Conservation (phyloP, 75 land plant genomes). For the Sequoiadendron giganteum region DNA sequence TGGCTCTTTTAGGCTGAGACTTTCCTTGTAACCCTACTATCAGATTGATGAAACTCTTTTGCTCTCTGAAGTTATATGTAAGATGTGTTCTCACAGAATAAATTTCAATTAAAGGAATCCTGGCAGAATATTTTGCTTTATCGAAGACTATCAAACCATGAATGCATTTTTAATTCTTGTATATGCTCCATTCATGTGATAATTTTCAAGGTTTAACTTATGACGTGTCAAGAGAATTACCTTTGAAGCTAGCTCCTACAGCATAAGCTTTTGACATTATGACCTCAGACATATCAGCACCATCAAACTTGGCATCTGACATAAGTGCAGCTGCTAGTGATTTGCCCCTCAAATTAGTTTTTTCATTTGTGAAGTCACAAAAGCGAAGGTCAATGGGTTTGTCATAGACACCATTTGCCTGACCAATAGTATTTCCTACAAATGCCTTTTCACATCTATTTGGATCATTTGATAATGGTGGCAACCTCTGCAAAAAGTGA, state of each 20-base stretch:
- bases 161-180: not conserved
- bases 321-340: constrained; percentile 93
- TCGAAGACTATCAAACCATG: not conserved
- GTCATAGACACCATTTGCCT: constrained; percentile 98
- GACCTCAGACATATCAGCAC: constrained; percentile 97
- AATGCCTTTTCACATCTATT: constrained; percentile 86
- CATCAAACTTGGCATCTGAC: constrained; percentile 99
- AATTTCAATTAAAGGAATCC: not conserved
- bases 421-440: constrained; percentile 98
- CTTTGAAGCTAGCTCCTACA: constrained; percentile 97
- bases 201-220: not conserved
- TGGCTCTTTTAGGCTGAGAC: not conserved
- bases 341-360: constrained; percentile 84
- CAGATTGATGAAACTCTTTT: not conserved
- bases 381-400: constrained; percentile 88
- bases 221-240: constrained; percentile 25
- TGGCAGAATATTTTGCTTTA: not conserved
- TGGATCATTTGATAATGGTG: constrained; percentile 94
- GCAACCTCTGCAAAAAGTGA: constrained; percentile 63
- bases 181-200: not conserved
- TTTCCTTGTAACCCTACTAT: not conserved
- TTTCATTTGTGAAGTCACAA: constrained; percentile 92
- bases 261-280: constrained; percentile 99
- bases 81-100: not conserved
- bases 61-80: not conserved